A percentile compares a stretch with the other conserved stretches of the same genome.
phyloP scores from a whole-genome alignment of 164 flowering plant species.

The Chimonanthus praecox region DNA sequence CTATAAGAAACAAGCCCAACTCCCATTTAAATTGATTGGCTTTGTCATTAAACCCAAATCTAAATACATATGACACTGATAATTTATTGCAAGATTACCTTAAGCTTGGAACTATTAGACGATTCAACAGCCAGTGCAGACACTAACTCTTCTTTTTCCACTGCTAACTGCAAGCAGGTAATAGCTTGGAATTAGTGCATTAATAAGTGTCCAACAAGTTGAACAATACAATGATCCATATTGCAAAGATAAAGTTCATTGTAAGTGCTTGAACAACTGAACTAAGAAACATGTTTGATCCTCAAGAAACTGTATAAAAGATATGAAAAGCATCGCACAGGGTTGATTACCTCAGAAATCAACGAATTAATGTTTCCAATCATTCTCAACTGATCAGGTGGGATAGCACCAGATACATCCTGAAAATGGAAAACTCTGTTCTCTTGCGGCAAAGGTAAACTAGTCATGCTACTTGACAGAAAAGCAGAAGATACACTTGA shows the following conservation, averaged over 20 bases:
- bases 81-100: constrained; percentile 42
- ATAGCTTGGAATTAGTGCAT: neutral
- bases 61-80: too few species aligned
- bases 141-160: constrained; percentile 83
- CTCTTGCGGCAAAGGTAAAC: constrained; percentile 7
- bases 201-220: neutral
- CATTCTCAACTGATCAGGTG: constrained; percentile 71
- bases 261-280: neutral
- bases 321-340: neutral
- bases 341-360: constrained; percentile 67
- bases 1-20: too few species aligned
- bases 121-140: constrained; percentile 58
- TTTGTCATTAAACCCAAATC: too few species aligned
- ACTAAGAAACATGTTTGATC: constrained; percentile 5
- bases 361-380: constrained; percentile 67
- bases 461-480: constrained; percentile 9
- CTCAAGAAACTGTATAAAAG: neutral
- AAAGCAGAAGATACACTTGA: constrained; percentile 13
- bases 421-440: neutral
- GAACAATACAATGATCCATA: neutral
- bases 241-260: neutral
- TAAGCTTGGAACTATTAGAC: constrained; percentile 50
- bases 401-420: constrained; percentile 36
- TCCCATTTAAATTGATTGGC: too few species aligned
- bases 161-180: constrained; percentile 49